Percentiles rank a stretch among this genome's conserved stretches.
These are phyloP conservation scores for Ascodesmis nigricans DNA, from an alignment of 495 filamentous ascomycete species.

Conservation along the genomic window DNA sequence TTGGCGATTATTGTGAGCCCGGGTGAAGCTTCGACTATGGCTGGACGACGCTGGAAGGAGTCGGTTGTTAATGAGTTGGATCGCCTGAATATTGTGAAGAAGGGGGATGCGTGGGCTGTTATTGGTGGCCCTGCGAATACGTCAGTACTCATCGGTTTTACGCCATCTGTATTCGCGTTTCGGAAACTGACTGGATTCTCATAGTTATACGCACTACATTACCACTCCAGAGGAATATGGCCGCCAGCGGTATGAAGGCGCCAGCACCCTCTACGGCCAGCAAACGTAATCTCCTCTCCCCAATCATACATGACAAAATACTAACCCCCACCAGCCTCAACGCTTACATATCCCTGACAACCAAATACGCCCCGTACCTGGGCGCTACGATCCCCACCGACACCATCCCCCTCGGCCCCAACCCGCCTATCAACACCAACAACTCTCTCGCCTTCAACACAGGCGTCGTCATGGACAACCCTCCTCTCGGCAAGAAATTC, in stretches of 20 bases:
- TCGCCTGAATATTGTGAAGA: conserved; percentile 7
- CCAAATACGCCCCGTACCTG: conserved; percentile 50
- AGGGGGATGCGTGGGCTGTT: conserved; percentile 26
- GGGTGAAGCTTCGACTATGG: conserved; percentile 90
- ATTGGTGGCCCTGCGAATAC: conserved; percentile 86
- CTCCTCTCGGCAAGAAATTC: conserved; percentile 48
- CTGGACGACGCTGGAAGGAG: conserved; percentile 73
- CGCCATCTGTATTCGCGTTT: too few relatives aligned
- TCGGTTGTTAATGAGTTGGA: conserved; percentile 37
- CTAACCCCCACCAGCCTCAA: conserved; percentile 29
- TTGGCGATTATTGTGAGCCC: conserved; percentile 69
- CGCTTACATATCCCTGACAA: conserved; percentile 72
- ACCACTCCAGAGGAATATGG: conserved; percentile 77
- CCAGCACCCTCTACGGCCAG: conserved; percentile 85
- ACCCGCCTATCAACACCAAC: conserved; percentile 67
- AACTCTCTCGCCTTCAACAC: conserved; percentile 60
- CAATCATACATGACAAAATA: conserved; percentile 3
- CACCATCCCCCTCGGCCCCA: conserved; percentile 34
- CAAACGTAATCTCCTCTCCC: conserved; percentile 31
- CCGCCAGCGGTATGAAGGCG: conserved; percentile 86
- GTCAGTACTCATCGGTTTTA: too few relatives aligned
- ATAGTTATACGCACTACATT: conserved; percentile 95
- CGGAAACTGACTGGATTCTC: too few relatives aligned
- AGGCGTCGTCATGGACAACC: conserved; percentile 51
- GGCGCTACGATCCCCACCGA: conserved; percentile 25